These are phyloP conservation scores for Nadsonia commutata DNA, from an alignment of 1,139 yeast species.

Conservation along the genomic window DNA sequence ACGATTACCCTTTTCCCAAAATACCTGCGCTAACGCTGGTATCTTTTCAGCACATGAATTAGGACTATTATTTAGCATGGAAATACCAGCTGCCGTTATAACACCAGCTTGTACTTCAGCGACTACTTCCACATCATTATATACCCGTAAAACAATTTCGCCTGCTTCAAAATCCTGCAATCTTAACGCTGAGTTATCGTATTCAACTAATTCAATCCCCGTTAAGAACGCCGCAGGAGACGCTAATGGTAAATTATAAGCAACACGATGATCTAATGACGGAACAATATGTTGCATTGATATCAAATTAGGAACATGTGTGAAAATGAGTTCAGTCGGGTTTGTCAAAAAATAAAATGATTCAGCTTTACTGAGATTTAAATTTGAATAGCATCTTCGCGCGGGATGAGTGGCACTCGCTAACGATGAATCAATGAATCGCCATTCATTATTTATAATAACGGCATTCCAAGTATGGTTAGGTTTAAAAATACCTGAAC, in stretches of 20 bases:
- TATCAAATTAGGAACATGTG: conserved; percentile 72
- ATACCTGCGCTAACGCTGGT: conserved; percentile 57
- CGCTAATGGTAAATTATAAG: conserved; percentile 68
- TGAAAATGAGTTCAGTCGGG: conserved; percentile 61
- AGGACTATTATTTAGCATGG: conserved; percentile 10
- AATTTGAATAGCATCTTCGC: conserved; percentile 15
- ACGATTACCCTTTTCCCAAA: conserved; percentile 52
- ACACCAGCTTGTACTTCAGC: conserved; percentile 31
- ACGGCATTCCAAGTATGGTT: conserved; percentile 89
- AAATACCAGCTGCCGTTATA: conserved; percentile 12
- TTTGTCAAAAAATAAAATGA: conserved; percentile 64
- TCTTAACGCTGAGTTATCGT: conserved; percentile 62
- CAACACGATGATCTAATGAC: conserved; percentile 63
- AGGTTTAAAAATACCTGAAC: conserved; percentile 32
- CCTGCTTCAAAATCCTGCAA: conserved; percentile 61
- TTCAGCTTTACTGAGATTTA: conserved; percentile 13
- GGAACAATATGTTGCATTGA: conserved; percentile 79
- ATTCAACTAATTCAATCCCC: conserved; percentile 45
- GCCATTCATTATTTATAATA: conserved; percentile 58
- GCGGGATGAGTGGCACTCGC: conserved; percentile 44
- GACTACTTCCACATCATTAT: conserved; percentile 52
- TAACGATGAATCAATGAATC: conserved; percentile 56
- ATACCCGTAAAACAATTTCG: conserved; percentile 63
- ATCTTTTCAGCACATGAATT: conserved; percentile 20
- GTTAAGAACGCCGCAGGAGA: conserved; percentile 66